Evolutionary conservation across 192 early-diverging fungal species (phyloP).

Genomic region (Geranomyces michiganensis): DNA sequence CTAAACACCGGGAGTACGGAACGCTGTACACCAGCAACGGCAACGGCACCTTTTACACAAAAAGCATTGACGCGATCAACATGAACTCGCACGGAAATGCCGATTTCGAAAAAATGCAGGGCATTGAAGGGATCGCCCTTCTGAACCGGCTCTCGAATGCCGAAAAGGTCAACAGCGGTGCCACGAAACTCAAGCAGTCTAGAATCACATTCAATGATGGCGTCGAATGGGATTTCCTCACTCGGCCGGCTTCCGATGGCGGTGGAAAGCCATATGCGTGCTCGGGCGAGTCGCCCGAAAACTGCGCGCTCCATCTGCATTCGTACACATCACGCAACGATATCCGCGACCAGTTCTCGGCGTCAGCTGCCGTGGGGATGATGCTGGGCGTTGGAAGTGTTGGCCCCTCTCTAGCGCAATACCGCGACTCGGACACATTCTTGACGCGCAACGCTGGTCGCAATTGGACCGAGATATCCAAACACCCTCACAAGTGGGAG

Average conservation of each 20-base stretch:
- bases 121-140: conserved; percentile 81
- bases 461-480: conserved; percentile 76
- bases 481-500: conserved; percentile 71
- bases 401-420: conserved; percentile 62
- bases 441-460: conserved; percentile 84
- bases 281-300: conserved; percentile 25
- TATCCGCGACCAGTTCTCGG: conserved; percentile 66
- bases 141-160: conserved; percentile 83
- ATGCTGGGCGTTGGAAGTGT: conserved; percentile 93
- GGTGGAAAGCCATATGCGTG: background rate
- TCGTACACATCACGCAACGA: conserved; percentile 77
- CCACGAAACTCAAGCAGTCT: conserved; percentile 70
- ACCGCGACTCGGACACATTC: conserved; percentile 71
- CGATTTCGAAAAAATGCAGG: conserved; percentile 91
- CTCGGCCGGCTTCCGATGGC: background rate
- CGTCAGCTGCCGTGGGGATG: conserved; percentile 72
- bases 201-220: conserved; percentile 91
- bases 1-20: conserved; percentile 65
- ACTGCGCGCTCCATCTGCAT: conserved; percentile 81
- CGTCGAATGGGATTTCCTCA: conserved; percentile 10
- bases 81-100: conserved; percentile 79
- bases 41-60: conserved; percentile 75
- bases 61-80: conserved; percentile 60
- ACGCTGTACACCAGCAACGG: conserved; percentile 83
- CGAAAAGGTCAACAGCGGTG: conserved; percentile 60